These are phyloP conservation scores for Triangularia verruculosa DNA, from an alignment of 2,329 filamentous ascomycete species.

Conservation along the genomic window DNA sequence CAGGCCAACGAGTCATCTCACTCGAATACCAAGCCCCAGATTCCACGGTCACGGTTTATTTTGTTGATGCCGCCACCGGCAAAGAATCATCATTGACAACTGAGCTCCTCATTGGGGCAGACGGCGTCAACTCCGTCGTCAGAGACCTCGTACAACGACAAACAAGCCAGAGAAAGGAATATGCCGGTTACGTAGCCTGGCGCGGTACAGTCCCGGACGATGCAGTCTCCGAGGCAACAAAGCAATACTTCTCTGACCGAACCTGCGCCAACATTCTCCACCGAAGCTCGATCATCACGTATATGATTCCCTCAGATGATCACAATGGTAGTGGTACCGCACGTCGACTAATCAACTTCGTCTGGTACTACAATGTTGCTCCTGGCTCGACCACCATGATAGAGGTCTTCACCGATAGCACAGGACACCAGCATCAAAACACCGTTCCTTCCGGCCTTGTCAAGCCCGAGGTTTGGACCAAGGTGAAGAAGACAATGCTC, in stretches of 20 bases:
- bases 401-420: conserved; percentile 43
- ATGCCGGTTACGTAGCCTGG: conserved; percentile 30
- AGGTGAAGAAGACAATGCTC: conserved; percentile 19
- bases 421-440: conserved; percentile 38
- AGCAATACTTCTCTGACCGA: conserved; percentile 20
- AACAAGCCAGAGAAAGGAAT: conserved; percentile 10
- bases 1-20: conserved; percentile 22
- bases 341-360: conserved; percentile 43
- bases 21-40: conserved; percentile 14
- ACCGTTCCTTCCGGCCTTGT: conserved; percentile 43
- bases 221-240: conserved; percentile 22
- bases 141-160: conserved; percentile 22
- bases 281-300: conserved; percentile 37
- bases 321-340: conserved; percentile 36
- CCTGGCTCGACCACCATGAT: conserved; percentile 36
- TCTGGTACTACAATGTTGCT: conserved; percentile 44
- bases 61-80: conserved; percentile 25
- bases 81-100: conserved; percentile 33
- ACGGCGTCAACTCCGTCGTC: conserved; percentile 32
- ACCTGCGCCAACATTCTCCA: conserved; percentile 11
- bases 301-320: conserved; percentile 25
- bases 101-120: conserved; percentile 31
- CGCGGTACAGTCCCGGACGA: conserved; percentile 25
- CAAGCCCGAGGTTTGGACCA: conserved; percentile 37
- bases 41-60: conserved; percentile 19